Base-by-base conservation (phyloP, 768 basidiomycete species). In the Cystoderma amianthinum region DNA sequence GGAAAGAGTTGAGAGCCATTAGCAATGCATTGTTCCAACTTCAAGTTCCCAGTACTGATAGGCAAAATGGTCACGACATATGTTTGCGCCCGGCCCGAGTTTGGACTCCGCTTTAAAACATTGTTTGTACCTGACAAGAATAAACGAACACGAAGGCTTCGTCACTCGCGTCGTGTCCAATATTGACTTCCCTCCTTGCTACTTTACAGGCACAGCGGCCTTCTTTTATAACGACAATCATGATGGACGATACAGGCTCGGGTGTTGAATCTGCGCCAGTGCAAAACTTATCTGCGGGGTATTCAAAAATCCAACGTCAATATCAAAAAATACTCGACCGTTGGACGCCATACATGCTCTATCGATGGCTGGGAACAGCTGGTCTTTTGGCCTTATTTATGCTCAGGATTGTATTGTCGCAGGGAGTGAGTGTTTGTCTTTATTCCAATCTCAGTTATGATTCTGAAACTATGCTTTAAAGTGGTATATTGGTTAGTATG, bases 251-350 rank as follows among this genome's bases (percentile, higher is more conserved):
- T 51, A 54, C 68, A 35, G 66, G 65, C 44, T 58, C 67, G 36
- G 71, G 68, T 41, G 49, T 62, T 25, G 75, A 75, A 21, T 47
- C 65, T 16, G 62, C 72, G 2, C 73, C 75, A 9, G 51, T 69
- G n/a, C 70, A 74, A 51, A 76, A 71, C 42, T 50, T 74, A 35
- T 59, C 63, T 25, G 65, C 64, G 32, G 63, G 67, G 41, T 74
- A 71, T 52, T 55, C 68, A 24, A 80, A 76, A 52, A 39, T 74
- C n/a, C 74, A 77, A 52, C 76, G 90, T 20, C 79, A 82, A 56
- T 93, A 94, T 59, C 92, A 95, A 60, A 81, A 85, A 56, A 61
- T 78, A 18, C 74, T 97, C n/a, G 96, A 99, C 71, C 78, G 88
- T 18, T 82, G 85, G 69, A 96, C 95, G 2, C 96, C 96, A 0